Percentiles rank a stretch among this genome's conserved stretches.
phyloP scores from a whole-genome alignment of 2,329 filamentous ascomycete genomes.

The Diplodia corticola region DNA sequence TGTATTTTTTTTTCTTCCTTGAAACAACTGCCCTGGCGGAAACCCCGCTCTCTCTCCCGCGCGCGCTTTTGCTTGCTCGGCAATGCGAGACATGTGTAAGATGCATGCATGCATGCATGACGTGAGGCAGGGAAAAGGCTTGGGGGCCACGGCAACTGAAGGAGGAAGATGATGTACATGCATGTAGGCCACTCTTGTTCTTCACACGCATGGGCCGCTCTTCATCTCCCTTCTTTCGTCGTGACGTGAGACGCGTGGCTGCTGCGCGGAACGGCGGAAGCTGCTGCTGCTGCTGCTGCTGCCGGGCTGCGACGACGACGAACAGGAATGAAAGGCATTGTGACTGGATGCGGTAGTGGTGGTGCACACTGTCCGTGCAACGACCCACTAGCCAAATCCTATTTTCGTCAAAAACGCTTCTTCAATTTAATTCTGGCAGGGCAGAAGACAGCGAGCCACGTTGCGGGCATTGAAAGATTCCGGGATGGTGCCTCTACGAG shows the following conservation, averaged over 20 bases:
- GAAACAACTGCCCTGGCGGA: not conserved
- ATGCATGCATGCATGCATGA: not conserved
- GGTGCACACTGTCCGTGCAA: not conserved
- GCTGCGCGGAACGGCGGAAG: too few relatives aligned
- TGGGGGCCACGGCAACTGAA: not conserved
- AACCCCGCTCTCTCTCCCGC: not conserved
- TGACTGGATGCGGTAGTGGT: not conserved
- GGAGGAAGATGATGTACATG: slow-evolving; percentile 7
- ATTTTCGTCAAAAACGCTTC: not conserved
- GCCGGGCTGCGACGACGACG: not conserved
- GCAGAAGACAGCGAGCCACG: not conserved
- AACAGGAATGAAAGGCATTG: not conserved
- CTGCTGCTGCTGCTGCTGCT: too few relatives aligned
- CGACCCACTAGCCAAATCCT: too few relatives aligned
- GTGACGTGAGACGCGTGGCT: slow-evolving; percentile 9
- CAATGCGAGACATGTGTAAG: slow-evolving; percentile 9
- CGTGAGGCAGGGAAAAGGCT: not conserved
- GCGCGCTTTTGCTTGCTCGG: not conserved
- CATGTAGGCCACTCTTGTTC: not conserved
- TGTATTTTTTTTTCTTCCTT: not conserved
- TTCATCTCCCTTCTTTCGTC: not conserved
- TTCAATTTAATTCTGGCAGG: not conserved
- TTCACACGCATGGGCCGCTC: too few relatives aligned
- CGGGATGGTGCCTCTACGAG: not conserved
- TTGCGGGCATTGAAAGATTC: slow-evolving; percentile 12